Evolutionary conservation across 2,329 filamentous ascomycete genomes (phyloP), one percentile per base, ranked within the genome.

Genomic region (Cladophialophora psammophila): DNA sequence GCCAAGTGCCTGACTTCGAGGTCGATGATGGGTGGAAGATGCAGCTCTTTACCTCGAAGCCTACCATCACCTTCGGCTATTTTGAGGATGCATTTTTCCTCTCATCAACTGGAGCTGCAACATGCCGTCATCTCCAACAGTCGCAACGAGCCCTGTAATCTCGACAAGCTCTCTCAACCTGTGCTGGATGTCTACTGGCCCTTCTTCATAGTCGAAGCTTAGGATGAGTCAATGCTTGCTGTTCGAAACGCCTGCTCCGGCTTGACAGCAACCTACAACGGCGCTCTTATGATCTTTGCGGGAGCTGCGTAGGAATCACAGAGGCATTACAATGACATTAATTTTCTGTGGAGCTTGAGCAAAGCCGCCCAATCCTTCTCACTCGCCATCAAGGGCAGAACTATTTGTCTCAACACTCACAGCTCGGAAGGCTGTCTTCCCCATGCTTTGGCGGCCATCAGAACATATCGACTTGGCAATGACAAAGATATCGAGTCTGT

Each of bases 91-190:
- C 67, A 10, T 73, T 73, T 48, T 48, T 68, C 52, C 1, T 55
- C 53, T 18, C 60, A 67, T 60, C 65, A 73, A 35, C 42, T 69
- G 20, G 71, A 73, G 15, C 63, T 73, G 3, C 71, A 73, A 36
- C 65, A 72, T n/a, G 70, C 68, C n/a, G 69, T 73, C 61, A 72
- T 73, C 15, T 55, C 68, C 4, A 70, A 69, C 53, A 66, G 50
- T 38, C 52, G 36, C 12, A 67, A 68, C 48, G 68, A 70, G n/a
- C 71, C 71, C 12, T 68, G 66, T 15, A 68, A 72, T 52, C 68
- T 73, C 35, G 53, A 64, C 59, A 67, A 71, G 50, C 60, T 73
- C 10, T 73, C 72, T 10, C 69, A 73, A 34, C 69, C 69, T 5
- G 55, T 72, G 1, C 53, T 60, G 5, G 67, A 64, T 26, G 65